phyloP scores from a whole-genome alignment of 1,139 yeast genomes.

The Saccharomyces hybrid region DNA sequence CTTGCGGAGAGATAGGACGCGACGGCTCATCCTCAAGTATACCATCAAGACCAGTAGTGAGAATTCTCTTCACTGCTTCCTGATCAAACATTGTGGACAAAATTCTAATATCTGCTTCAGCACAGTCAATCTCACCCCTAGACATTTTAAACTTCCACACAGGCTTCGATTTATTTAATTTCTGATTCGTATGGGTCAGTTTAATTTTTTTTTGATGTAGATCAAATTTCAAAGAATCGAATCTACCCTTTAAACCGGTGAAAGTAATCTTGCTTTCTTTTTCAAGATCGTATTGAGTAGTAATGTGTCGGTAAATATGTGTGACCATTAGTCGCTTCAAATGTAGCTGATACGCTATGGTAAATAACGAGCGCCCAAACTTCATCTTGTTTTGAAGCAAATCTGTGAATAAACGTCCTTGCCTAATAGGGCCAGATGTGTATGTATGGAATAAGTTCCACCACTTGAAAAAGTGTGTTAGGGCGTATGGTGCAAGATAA shows the following conservation, averaged over 20 bases:
- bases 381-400: slow-evolving; percentile 37
- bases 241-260: slow-evolving; percentile 70
- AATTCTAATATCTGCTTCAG: slow-evolving; percentile 65
- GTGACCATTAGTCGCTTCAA: slow-evolving; percentile 64
- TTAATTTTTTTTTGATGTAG: slow-evolving; percentile 73
- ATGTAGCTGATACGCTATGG: slow-evolving; percentile 67
- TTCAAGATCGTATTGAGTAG: slow-evolving; percentile 37
- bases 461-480: slow-evolving; percentile 69
- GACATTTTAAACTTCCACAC: slow-evolving; percentile 59
- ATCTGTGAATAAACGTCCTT: slow-evolving; percentile 57
- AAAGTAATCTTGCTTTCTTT: slow-evolving; percentile 46
- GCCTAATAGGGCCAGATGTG: slow-evolving; percentile 65
- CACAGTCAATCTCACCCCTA: slow-evolving; percentile 67
- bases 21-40: neutral
- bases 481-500: slow-evolving; percentile 63
- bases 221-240: slow-evolving; percentile 59
- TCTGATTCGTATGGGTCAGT: slow-evolving; percentile 48
- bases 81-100: slow-evolving; percentile 61
- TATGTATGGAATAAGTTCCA: slow-evolving; percentile 66
- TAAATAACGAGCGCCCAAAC: slow-evolving; percentile 66
- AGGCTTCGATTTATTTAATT: slow-evolving; percentile 46
- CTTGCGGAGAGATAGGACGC: slow-evolving; percentile 6
- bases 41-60: slow-evolving; percentile 18
- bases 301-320: slow-evolving; percentile 57
- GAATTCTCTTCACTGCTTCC: slow-evolving; percentile 45